Evolutionary conservation across 495 filamentous ascomycete genomes (phyloP).

Genomic region (Tuber microsphaerosporum): DNA sequence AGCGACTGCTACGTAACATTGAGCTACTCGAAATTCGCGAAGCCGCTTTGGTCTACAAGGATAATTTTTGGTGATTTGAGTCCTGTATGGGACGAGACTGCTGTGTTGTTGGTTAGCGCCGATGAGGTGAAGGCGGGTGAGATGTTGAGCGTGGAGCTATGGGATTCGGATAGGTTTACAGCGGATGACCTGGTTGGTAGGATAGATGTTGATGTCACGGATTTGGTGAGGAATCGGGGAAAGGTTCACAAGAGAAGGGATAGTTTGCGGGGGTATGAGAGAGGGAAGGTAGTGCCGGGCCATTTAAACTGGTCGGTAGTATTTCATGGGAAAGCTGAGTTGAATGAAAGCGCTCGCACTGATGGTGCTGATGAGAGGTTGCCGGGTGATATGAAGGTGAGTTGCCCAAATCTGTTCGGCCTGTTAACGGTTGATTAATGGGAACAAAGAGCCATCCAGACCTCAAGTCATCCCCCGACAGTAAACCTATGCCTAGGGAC

Average conservation of each 20-base stretch:
- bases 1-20: conserved; percentile 64
- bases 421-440: background rate
- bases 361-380: conserved; percentile 50
- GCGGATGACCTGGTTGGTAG: conserved; percentile 68
- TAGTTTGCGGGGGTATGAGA: conserved; percentile 53
- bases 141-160: conserved; percentile 58
- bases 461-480: conserved; percentile 5
- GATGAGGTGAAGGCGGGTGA: conserved; percentile 69
- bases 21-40: conserved; percentile 69
- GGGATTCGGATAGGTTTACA: conserved; percentile 62
- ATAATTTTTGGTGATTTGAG: conserved; percentile 58
- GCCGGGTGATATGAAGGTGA: conserved; percentile 29
- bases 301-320: conserved; percentile 63
- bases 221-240: conserved; percentile 52
- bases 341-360: conserved; percentile 53
- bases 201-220: conserved; percentile 59
- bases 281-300: conserved; percentile 61
- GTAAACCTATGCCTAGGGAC: conserved; percentile 52
- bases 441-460: conserved; percentile 4
- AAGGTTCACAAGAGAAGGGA: conserved; percentile 55
- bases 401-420: background rate
- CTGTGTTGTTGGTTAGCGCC: conserved; percentile 56
- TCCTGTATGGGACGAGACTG: conserved; percentile 63
- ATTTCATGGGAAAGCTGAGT: conserved; percentile 56
- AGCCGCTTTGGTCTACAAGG: conserved; percentile 57